Conservation (phyloP, 371 early-diverging fungal species). For the Encephalitozoon cuniculi region DNA sequence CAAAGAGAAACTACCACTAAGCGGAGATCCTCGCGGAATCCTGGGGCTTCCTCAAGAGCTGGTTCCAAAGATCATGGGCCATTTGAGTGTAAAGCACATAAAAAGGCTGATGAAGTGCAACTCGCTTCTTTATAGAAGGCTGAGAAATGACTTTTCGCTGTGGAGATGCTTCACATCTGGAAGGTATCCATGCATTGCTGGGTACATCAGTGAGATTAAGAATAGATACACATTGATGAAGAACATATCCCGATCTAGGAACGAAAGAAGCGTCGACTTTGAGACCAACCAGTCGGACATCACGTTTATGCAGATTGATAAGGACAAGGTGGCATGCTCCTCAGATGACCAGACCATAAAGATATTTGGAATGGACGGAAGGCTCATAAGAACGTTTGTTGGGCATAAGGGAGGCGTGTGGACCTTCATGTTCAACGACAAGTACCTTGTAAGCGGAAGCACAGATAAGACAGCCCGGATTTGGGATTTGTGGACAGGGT, state of each 20-base stretch:
- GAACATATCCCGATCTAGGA: constrained; percentile 8
- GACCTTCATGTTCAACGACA: constrained; percentile 78
- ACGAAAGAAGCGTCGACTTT: constrained; percentile 25
- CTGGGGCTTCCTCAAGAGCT: constrained; percentile 26
- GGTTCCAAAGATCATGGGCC: constrained; percentile 15
- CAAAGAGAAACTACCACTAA: background rate
- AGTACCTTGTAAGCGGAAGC: constrained; percentile 82
- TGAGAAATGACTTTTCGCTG: constrained; percentile 35
- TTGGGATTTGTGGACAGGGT: constrained; percentile 81
- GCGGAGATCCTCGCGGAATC: background rate
- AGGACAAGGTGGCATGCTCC: constrained; percentile 31
- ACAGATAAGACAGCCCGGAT: constrained; percentile 87
- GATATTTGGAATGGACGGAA: constrained; percentile 61
- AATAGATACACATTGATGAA: constrained; percentile 27
- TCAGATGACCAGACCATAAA: constrained; percentile 57
- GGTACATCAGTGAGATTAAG: constrained; percentile 34
- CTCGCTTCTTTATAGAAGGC: background rate
- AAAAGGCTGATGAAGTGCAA: constrained; percentile 44
- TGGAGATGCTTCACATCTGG: constrained; percentile 36
- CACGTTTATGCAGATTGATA: constrained; percentile 26
- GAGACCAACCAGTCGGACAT: constrained; percentile 47
- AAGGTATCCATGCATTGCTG: background rate
- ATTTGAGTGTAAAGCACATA: constrained; percentile 31
- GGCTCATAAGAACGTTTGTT: constrained; percentile 64
- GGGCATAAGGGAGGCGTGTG: constrained; percentile 96